Evolutionary conservation across 1,139 yeast genomes (phyloP).

Genomic region (Saccharomyces hybrid): DNA sequence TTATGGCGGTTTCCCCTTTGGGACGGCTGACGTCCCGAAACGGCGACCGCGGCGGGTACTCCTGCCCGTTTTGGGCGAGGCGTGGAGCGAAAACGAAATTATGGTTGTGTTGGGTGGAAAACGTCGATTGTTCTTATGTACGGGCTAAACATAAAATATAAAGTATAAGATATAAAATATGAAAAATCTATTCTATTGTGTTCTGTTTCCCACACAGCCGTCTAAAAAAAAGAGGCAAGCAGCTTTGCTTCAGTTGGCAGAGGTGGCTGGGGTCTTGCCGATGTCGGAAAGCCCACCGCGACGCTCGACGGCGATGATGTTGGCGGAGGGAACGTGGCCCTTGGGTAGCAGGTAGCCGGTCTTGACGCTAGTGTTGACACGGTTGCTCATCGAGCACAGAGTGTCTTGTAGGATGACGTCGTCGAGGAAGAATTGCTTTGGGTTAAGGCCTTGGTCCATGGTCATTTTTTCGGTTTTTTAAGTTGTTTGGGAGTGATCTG

Average conservation of each 20-base stretch:
- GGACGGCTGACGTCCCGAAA: background rate
- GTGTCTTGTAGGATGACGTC: background rate
- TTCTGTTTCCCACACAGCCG: background rate
- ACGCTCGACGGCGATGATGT: background rate
- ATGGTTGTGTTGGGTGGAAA: background rate
- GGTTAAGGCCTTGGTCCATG: conserved; percentile 1
- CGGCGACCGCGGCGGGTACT: conserved; percentile 1
- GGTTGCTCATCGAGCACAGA: background rate
- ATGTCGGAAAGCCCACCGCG: background rate
- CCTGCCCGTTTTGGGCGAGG: background rate
- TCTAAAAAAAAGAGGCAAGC: background rate
- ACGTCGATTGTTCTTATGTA: background rate
- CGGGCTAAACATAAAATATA: background rate
- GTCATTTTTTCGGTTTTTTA: background rate
- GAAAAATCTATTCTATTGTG: background rate
- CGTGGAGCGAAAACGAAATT: background rate
- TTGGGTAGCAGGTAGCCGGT: conserved; percentile 43
- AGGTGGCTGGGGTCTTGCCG: background rate
- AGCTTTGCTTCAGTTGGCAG: background rate
- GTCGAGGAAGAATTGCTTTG: background rate
- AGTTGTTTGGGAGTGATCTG: background rate
- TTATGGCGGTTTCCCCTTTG: background rate
- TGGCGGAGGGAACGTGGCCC: conserved; percentile 2
- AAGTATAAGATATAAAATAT: too few relatives aligned
- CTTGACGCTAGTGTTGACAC: conserved; percentile 57